Conservation (phyloP, 441 rosid species). For the Melastoma candidum region DNA sequence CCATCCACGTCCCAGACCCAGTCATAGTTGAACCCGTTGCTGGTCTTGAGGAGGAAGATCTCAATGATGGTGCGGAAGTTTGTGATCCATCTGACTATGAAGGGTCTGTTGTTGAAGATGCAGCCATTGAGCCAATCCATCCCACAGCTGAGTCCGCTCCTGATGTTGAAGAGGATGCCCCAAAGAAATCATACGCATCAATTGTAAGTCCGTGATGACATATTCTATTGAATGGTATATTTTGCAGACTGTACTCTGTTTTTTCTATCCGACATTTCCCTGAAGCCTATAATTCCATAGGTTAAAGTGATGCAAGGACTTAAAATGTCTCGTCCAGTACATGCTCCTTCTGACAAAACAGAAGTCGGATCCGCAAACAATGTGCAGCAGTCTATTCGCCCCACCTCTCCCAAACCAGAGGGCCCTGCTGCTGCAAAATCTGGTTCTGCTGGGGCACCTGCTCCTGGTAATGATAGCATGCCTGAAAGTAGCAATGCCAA, state of each 20-base stretch:
- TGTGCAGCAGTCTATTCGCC: no score
- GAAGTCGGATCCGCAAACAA: conserved; percentile 1
- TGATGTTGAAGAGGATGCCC: conserved; percentile 31
- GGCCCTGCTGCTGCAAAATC: conserved; percentile 2
- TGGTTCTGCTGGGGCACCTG: conserved; percentile 23
- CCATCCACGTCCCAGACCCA: conserved; percentile 28
- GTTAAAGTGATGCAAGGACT: conserved; percentile 40
- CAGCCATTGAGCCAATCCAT: conserved; percentile 23
- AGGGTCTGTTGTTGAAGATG: conserved; percentile 23
- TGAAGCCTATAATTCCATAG: conserved; percentile 18
- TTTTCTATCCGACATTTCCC: conserved; percentile 1
- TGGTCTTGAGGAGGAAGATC: conserved; percentile 25
- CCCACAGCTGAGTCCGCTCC: conserved; percentile 25
- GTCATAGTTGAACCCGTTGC: conserved; percentile 26
- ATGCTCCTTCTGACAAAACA: conserved; percentile 26
- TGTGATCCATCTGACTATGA: conserved; percentile 23
- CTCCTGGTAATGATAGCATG: conserved; percentile 17
- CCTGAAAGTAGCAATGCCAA: conserved; percentile 24
- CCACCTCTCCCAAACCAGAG: no score
- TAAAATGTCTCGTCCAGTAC: conserved; percentile 29
- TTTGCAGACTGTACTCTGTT: conserved; percentile 9
- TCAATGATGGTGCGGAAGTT: conserved; percentile 22
- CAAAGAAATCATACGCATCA: conserved; percentile 63
- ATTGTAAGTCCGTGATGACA: conserved; percentile 35
- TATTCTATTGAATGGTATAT: neutral